phyloP scores from a whole-genome alignment of 2,329 filamentous ascomycete species.

The Phaeophleospora eucalypticola region DNA sequence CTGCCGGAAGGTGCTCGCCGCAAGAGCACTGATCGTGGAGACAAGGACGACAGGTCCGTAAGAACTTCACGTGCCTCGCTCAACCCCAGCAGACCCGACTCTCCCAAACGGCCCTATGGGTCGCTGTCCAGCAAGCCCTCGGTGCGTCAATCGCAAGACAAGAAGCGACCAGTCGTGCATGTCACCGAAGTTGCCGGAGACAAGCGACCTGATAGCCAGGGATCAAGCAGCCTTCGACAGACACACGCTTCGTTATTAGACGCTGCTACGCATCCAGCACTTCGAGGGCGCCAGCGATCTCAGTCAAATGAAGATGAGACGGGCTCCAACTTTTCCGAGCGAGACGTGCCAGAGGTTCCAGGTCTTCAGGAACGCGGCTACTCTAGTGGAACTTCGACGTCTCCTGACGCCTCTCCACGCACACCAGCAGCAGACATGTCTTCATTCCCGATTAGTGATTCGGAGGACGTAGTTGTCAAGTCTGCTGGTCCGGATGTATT shows the following conservation, averaged over 20 bases:
- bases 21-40: conserved; percentile 12
- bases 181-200: not conserved
- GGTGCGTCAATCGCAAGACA: conserved; percentile 3
- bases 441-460: not conserved
- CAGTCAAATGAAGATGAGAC: not conserved
- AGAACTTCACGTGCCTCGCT: not conserved
- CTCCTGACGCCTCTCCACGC: conserved; percentile 6
- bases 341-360: conserved; percentile 1
- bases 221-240: not conserved
- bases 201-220: not conserved
- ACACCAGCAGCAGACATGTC: conserved; percentile 4
- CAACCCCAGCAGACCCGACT: not conserved
- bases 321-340: not conserved
- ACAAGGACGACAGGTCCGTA: conserved; percentile 1
- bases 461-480: not conserved
- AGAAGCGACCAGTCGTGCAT: not conserved
- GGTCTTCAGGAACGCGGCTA: conserved; percentile 6
- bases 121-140: conserved; percentile 5
- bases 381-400: conserved; percentile 5
- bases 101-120: conserved; percentile 3
- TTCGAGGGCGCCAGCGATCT: not conserved
- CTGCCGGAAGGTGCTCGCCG: conserved; percentile 42
- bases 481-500: not conserved
- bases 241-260: not conserved
- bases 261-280: not conserved